Conservation (phyloP, 2,329 filamentous ascomycete species). For the Emmonsiellopsis sp. region DNA sequence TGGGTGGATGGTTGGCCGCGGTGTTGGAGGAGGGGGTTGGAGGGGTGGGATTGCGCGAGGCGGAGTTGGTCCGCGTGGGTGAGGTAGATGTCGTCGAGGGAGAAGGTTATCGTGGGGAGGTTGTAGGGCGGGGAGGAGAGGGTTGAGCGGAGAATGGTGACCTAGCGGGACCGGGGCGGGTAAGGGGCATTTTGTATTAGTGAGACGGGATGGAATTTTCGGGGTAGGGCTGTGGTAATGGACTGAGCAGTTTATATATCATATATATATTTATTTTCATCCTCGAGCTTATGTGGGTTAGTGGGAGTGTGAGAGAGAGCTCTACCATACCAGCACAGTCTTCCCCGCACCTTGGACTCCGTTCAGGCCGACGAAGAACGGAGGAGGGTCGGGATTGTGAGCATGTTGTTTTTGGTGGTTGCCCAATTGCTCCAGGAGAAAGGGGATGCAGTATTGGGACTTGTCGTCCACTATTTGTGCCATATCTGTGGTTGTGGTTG, state of each 20-base stretch:
- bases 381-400: constrained; percentile 36
- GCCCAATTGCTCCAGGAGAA: constrained; percentile 55
- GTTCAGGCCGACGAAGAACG: constrained; percentile 81
- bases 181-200: not conserved
- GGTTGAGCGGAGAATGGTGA: constrained; percentile 53
- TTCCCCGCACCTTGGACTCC: constrained; percentile 90
- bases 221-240: not conserved
- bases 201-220: not conserved
- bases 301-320: not conserved
- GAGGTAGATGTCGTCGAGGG: constrained; percentile 86
- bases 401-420: constrained; percentile 37
- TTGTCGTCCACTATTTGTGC: constrained; percentile 63
- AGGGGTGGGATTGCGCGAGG: constrained; percentile 55
- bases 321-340: constrained; percentile 60
- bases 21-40: constrained; percentile 69
- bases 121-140: constrained; percentile 50
- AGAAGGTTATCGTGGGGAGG: constrained; percentile 60
- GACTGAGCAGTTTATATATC: not conserved
- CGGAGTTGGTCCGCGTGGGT: constrained; percentile 57
- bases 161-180: constrained; percentile 21
- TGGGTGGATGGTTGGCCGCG: constrained; percentile 79
- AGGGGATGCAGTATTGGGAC: constrained; percentile 65
- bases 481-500: constrained; percentile 23
- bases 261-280: not conserved
- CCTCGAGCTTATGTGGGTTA: not conserved